Percentiles rank a stretch among this genome's conserved stretches.
These are phyloP conservation scores for Begonia peltatifolia DNA, from an alignment of 306 rosid genomes.

Conservation along the genomic window DNA sequence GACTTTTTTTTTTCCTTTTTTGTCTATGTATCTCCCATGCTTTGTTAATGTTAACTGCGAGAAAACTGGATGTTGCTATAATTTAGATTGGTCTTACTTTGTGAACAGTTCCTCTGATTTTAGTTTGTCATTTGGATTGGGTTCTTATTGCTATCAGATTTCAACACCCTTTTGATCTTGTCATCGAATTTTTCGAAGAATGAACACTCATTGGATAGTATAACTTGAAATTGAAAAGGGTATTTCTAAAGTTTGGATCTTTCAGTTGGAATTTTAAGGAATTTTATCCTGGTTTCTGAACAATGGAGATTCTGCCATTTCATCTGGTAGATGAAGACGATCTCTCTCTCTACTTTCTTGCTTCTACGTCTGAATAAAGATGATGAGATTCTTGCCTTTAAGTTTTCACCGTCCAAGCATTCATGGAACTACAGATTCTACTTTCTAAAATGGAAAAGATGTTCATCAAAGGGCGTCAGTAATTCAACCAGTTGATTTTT, in stretches of 20 bases:
- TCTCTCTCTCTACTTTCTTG: neutral
- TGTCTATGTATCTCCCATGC: slow-evolving; percentile 12
- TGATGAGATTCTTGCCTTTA: slow-evolving; percentile 1
- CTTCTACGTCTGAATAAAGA: slow-evolving; percentile 1
- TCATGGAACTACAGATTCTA: slow-evolving; percentile 11
- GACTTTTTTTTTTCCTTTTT: slow-evolving; percentile 14
- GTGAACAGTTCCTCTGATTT: no score
- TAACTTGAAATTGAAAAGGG: no score
- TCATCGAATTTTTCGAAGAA: neutral
- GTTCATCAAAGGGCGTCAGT: neutral
- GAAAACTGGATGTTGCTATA: slow-evolving; percentile 32
- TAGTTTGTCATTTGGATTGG: slow-evolving; percentile 16
- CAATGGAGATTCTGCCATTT: neutral
- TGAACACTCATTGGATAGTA: no score
- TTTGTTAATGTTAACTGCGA: no score
- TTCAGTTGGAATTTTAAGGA: no score
- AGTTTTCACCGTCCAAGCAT: neutral
- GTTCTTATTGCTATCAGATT: slow-evolving; percentile 1
- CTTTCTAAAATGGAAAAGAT: slow-evolving; percentile 3
- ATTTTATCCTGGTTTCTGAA: no score
- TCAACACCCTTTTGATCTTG: slow-evolving; percentile 4
- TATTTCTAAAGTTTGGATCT: no score
- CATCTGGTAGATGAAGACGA: slow-evolving; percentile 5
- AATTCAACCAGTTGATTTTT: slow-evolving; percentile 2
- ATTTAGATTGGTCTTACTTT: no score